These are phyloP conservation scores for Blastobotrys arbuscula DNA, from an alignment of 1,139 yeast species.

Conservation along the genomic window DNA sequence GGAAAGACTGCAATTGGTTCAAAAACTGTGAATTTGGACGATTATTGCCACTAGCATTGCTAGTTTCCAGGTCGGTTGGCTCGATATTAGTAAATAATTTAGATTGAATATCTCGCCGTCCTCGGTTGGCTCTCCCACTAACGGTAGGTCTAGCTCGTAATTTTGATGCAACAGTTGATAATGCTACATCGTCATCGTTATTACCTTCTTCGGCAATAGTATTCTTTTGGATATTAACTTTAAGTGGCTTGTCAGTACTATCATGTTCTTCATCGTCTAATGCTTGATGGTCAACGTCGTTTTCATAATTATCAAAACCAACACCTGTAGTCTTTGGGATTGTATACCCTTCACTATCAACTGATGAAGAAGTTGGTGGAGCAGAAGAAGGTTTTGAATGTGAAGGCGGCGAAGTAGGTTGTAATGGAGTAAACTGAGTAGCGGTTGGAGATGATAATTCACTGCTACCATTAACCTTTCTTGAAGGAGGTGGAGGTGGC, in stretches of 20 bases:
- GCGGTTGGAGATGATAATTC: neutral
- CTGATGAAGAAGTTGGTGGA: conserved; percentile 1
- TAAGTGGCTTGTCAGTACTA: conserved; percentile 21
- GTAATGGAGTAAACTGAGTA: neutral
- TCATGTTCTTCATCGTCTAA: conserved; percentile 16
- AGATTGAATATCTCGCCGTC: conserved; percentile 49
- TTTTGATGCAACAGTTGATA: conserved; percentile 30
- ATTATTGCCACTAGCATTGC: neutral
- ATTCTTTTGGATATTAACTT: conserved; percentile 29
- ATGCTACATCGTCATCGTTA: conserved; percentile 30
- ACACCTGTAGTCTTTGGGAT: conserved; percentile 10
- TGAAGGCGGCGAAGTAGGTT: neutral
- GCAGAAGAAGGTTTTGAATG: conserved; percentile 2
- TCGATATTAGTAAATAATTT: conserved; percentile 49
- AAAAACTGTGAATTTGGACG: conserved; percentile 16
- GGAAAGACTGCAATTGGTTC: conserved; percentile 23
- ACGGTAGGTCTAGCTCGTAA: conserved; percentile 30
- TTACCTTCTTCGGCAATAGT: conserved; percentile 34
- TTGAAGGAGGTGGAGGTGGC: conserved; percentile 72
- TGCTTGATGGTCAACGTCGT: neutral
- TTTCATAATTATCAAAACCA: conserved; percentile 4
- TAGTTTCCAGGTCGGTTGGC: conserved; percentile 27
- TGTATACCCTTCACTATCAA: conserved; percentile 9
- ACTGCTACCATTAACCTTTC: conserved; percentile 39
- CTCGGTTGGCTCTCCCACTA: conserved; percentile 29